Conservation (phyloP, 1,139 yeast genomes). For the Kodamaea arcana region DNA sequence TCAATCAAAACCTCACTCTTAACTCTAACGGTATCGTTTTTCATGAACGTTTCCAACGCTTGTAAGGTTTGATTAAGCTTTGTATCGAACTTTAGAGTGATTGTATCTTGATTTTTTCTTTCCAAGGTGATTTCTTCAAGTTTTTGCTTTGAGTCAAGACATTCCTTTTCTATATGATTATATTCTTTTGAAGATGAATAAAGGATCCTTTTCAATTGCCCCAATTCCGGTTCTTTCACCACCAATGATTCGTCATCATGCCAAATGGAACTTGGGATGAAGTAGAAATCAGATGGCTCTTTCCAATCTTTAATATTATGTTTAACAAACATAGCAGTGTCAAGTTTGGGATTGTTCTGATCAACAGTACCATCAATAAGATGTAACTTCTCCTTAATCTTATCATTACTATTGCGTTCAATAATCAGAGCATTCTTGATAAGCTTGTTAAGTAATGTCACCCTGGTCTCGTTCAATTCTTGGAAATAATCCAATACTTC, state of each 20-base stretch:
- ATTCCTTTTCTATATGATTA: slow-evolving; percentile 38
- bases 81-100: slow-evolving; percentile 51
- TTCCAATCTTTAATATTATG: slow-evolving; percentile 76
- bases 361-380: slow-evolving; percentile 55
- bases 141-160: slow-evolving; percentile 45
- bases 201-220: slow-evolving; percentile 59
- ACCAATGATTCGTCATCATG: slow-evolving; percentile 88
- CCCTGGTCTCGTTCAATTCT: slow-evolving; percentile 77
- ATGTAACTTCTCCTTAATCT: slow-evolving; percentile 50
- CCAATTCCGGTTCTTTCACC: slow-evolving; percentile 59
- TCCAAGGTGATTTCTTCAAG: slow-evolving; percentile 46
- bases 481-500: slow-evolving; percentile 85
- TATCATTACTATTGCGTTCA: slow-evolving; percentile 57
- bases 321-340: slow-evolving; percentile 87
- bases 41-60: slow-evolving; percentile 59
- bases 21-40: slow-evolving; percentile 70
- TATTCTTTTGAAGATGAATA: slow-evolving; percentile 47
- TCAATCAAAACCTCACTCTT: slow-evolving; percentile 84
- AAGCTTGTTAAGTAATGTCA: slow-evolving; percentile 64
- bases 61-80: slow-evolving; percentile 52
- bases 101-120: slow-evolving; percentile 25
- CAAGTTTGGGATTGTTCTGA: slow-evolving; percentile 72
- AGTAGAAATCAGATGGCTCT: slow-evolving; percentile 82
- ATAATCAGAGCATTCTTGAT: slow-evolving; percentile 60
- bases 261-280: slow-evolving; percentile 91